phyloP scores from a whole-genome alignment of 2,329 filamentous ascomycete species.

The Alternaria hordeiaustralica region DNA sequence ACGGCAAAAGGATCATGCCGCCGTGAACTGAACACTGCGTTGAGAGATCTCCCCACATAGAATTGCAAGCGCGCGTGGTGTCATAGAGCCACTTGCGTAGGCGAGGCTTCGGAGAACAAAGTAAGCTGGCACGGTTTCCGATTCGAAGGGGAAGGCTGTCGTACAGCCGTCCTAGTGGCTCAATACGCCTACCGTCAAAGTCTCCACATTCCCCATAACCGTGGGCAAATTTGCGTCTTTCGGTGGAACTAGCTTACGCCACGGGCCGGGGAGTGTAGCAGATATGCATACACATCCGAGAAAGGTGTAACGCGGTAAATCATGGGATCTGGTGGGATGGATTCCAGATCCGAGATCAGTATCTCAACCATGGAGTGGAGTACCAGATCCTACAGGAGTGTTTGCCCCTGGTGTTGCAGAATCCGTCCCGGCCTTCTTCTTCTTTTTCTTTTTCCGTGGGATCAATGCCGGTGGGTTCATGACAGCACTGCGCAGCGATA shows the following conservation, averaged over 20 bases:
- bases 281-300: conserved; percentile 9
- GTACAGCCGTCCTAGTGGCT: background rate
- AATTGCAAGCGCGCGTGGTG: background rate
- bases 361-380: conserved; percentile 41
- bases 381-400: conserved; percentile 41
- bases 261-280: conserved; percentile 7
- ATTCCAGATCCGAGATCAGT: background rate
- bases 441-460: conserved; percentile 50
- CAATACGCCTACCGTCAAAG: background rate
- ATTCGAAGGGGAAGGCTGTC: background rate
- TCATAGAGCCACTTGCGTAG: background rate
- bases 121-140: background rate
- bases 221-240: background rate
- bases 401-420: conserved; percentile 43
- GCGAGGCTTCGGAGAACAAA: background rate
- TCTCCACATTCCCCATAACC: conserved; percentile 2
- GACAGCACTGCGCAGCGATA: conserved; percentile 44
- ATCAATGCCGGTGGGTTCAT: conserved; percentile 46
- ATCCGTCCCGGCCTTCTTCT: conserved; percentile 42
- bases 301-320: background rate
- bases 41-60: background rate
- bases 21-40: background rate
- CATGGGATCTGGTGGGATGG: background rate
- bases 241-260: conserved; percentile 4
- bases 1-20: background rate